Base-by-base conservation (phyloP, 176 grass and related monocot genomes). In the Elymus sibiricus region DNA sequence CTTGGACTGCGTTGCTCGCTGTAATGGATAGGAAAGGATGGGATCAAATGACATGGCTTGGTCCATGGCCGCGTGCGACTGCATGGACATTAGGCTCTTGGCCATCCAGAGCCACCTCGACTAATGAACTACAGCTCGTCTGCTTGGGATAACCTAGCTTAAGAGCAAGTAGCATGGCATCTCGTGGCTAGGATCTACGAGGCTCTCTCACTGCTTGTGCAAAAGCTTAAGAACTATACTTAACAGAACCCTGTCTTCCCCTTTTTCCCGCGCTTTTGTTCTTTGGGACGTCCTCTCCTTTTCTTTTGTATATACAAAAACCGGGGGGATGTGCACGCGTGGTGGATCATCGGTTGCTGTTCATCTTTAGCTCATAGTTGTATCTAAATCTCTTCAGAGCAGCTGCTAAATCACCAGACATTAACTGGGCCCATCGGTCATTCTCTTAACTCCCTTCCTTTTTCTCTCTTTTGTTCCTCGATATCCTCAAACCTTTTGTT, bases 31-130 rank as follows among this genome's bases (percentile, higher is more conserved):
- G 78, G 38, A 24, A 7, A 51, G 83, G 88, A 86, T 82, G 42
- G 40, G 70, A 82, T 70, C 83, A 66, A 62, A 66, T 75, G 88
- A 76, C 78, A 76, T 24, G 78, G 88, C 78, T 68, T 70, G 46
- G 35, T 59, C 80, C n/a, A 56, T 19, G 27, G 27, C 43, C 72
- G 5, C 32, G 4, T 73, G 38, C 67, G 22, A 32, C 59, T 38
- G 11, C 31, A 64, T 2, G 24, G 69, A 26, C 44, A 6, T n/a
- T 11, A 40, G n/a, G 63, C 35, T 82, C 35, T 39, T 70, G 35
- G 16, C 34, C 44, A 56, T 64, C 15, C 64, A 72, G 16, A 39
- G 26, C 22, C 64, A 46, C 40, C 28, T 29, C 64, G 14, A 75
- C 67, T 89, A 80, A 27, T 81, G 67, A 74, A 65, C 47, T 75